Evolutionary conservation across 139 green algal species (phyloP), one percentile per base, ranked within the genome.

Genomic region (Raphidocelis subcapitata): DNA sequence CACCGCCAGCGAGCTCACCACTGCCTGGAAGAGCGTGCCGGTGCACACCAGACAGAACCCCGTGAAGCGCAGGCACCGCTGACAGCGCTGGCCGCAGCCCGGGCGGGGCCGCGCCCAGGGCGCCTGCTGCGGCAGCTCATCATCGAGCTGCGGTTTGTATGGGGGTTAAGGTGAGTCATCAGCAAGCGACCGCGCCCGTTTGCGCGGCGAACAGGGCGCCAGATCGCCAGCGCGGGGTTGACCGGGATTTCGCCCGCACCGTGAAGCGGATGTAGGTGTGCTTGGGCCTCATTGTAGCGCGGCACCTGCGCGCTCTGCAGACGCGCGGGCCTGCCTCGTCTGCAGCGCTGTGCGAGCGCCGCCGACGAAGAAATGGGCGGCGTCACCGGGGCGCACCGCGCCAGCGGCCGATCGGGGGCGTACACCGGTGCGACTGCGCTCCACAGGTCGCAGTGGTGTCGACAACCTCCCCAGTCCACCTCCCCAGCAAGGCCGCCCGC

Each of bases 31-130:
- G 35, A 74, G 68, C 18, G 67, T 81, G 51, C 62, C 26, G 4
- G 52, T 62, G 37, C 75, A 69, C 26, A 73, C 52, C 16, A 36
- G 65, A 49, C 61, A 67, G 51, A 73, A 68, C 26, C 62, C 41
- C 12, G 35, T 44, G 62, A 68, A 73, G 64, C 78, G 74, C 72
- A 73, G 65, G 46, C 73, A 77, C n/a, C 78, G 73, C 28, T 67
- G 52, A 32, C 62, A 65, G 1, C 62, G 54, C 0, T 46, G 51
- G 26, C 55, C 20, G 28, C 63, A 35, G 14, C 62, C 47, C 49
- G 65, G 37, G 31, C 67, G n/a, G 33, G 55, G 32, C 29, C 29
- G 37, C 36, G 44, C 41, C 26, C 65, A 21, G 29, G 55, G 37
- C 26, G 52, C 32, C 61, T 47, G 20, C 62, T 63, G 35, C 63